Base-by-base conservation (phyloP, 23 red algal genomes). In the Rhodosorus marinus region DNA sequence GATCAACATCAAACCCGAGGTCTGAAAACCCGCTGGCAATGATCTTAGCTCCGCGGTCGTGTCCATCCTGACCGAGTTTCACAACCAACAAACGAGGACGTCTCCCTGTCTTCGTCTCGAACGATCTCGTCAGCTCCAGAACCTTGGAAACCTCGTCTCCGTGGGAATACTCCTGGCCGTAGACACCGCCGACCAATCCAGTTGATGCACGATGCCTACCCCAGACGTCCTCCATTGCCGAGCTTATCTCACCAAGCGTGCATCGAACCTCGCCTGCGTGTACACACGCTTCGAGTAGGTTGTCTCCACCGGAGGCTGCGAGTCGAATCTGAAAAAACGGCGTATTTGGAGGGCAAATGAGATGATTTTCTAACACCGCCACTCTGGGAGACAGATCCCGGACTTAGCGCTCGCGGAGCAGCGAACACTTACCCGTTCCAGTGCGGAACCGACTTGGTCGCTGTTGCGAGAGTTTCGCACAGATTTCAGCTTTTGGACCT, bases 1-100 rank as follows among this genome's bases (percentile, higher is more conserved):
- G 41, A 22, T 75, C 69, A 15, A 75, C 69, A 66, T 75, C 69
- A 38, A 67, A 75, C 20, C 69, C 69, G 26, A 75, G 49, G 49
- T 75, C 69, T 0, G 40, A 48, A 51, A 75, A 75, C 17, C 57
- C 69, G 41, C 47, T 31, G 26, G 69, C 60, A 33, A 75, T 65
- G 32, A 65, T 59, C 52, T 75, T 75, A 48, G 55, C 57, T 4
- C 69, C 69, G 17, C 69, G 38, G 35, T 75, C 69, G 47, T 75
- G 69, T 27, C 69, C 69, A 29, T 75, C 69, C 24, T 75, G 69
- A 26, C 69, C 69, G 40, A 75, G n/a, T 9, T 75, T 75, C 6
- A 59, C 69, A 0, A 75, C 57, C 60, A 75, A 52, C 15, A 75
- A 28, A n/a, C 69, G 69, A 24, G 69, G 69, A 20, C 59, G 55